Evolutionary conservation across 2,329 filamentous ascomycete species (phyloP).

Genomic region (Apiospora kogelbergensis): DNA sequence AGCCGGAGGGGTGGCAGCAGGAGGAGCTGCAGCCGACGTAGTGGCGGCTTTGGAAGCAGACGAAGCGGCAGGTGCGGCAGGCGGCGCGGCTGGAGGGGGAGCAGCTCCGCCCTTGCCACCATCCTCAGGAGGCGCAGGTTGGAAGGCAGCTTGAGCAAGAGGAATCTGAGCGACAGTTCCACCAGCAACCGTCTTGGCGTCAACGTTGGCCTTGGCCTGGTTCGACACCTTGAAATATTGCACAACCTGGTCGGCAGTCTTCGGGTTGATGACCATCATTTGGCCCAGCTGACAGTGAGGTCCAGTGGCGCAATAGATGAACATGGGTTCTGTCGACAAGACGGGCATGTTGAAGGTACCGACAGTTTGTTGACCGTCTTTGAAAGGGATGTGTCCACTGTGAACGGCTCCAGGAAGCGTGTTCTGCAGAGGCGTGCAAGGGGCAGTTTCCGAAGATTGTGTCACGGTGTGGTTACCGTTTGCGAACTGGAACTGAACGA

Average conservation of each 20-base stretch:
- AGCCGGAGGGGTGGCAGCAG: background rate
- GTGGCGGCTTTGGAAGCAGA: conserved; percentile 8
- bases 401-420: conserved; percentile 34
- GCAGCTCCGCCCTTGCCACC: background rate
- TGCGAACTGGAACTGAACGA: conserved; percentile 44
- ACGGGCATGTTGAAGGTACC: conserved; percentile 49
- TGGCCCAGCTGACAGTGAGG: conserved; percentile 52
- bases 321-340: conserved; percentile 44
- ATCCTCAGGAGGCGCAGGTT: conserved; percentile 21
- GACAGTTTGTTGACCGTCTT: conserved; percentile 35
- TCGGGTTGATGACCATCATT: conserved; percentile 50
- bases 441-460: conserved; percentile 33
- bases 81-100: background rate
- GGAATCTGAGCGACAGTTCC: conserved; percentile 30
- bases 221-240: conserved; percentile 27
- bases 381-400: conserved; percentile 41
- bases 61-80: conserved; percentile 12
- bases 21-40: conserved; percentile 9
- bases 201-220: conserved; percentile 23
- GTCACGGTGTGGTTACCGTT: conserved; percentile 45
- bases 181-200: conserved; percentile 27
- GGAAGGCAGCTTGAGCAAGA: conserved; percentile 29
- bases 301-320: conserved; percentile 49
- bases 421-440: conserved; percentile 39
- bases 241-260: conserved; percentile 28